These are phyloP conservation scores for Wickerhamiella bombiphila DNA, from an alignment of 805 yeast species.

Conservation along the genomic window DNA sequence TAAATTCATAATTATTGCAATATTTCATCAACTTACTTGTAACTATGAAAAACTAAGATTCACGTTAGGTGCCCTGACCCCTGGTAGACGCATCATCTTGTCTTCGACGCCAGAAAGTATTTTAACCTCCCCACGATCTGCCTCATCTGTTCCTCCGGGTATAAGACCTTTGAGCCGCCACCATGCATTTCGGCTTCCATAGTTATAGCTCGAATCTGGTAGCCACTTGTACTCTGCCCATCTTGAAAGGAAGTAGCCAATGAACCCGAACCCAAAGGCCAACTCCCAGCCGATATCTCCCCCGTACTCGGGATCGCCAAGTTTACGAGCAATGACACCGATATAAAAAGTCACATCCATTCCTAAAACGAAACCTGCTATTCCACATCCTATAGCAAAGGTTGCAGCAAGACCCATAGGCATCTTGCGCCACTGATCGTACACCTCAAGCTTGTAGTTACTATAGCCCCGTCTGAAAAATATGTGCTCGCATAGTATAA, in stretches of 20 bases:
- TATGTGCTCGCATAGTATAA: conserved; percentile 69
- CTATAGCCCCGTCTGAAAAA: conserved; percentile 50
- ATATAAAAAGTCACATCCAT: conserved; percentile 77
- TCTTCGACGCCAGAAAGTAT: neutral
- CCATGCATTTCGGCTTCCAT: conserved; percentile 17
- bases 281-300: conserved; percentile 85
- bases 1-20: no score
- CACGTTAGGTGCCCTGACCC: no score
- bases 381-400: conserved; percentile 67
- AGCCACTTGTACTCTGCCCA: conserved; percentile 16
- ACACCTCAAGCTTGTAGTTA: conserved; percentile 50
- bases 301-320: conserved; percentile 48
- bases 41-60: no score
- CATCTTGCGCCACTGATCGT: conserved; percentile 39
- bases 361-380: conserved; percentile 73
- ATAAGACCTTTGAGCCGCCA: conserved; percentile 14
- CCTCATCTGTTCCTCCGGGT: neutral
- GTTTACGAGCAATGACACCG: conserved; percentile 49
- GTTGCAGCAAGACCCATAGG: conserved; percentile 73
- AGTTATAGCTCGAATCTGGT: conserved; percentile 16
- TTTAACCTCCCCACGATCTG: neutral
- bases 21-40: no score
- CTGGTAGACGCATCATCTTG: neutral
- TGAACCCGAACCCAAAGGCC: conserved; percentile 49
- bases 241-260: conserved; percentile 26